phyloP scores from a whole-genome alignment of 192 early-diverging fungal genomes.

The Chytriomyces confervae region DNA sequence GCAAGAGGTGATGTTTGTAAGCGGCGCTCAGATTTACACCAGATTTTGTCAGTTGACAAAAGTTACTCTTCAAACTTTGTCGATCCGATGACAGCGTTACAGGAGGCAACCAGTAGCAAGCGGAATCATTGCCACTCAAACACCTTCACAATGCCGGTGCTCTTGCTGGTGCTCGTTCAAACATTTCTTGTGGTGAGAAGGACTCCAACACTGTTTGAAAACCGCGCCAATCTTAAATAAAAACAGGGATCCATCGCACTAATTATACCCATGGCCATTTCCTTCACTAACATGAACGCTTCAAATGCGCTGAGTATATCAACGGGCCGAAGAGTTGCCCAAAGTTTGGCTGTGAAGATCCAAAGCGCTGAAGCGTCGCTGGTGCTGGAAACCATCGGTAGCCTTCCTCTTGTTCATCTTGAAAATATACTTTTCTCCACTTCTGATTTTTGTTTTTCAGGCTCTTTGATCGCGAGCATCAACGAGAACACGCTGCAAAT shows the following conservation, averaged over 20 bases:
- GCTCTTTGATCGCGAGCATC: not conserved
- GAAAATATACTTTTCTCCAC: too few species aligned
- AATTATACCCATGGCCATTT: constrained; percentile 2
- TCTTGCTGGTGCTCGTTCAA: not conserved
- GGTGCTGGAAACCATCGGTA: not conserved
- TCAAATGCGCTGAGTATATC: not conserved
- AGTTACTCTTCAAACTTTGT: too few species aligned
- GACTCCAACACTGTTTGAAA: not conserved
- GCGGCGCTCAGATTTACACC: too few species aligned
- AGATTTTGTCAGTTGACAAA: too few species aligned
- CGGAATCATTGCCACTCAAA: too few species aligned
- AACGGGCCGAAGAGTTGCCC: not conserved
- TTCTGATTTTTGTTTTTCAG: too few species aligned
- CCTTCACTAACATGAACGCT: not conserved
- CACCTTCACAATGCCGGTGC: not conserved
- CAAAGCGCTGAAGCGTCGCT: not conserved
- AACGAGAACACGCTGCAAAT: not conserved
- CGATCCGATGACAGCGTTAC: too few species aligned
- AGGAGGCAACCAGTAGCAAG: too few species aligned
- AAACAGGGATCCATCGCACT: not conserved
- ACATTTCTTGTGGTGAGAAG: not conserved
- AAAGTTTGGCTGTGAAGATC: not conserved
- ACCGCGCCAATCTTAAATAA: not conserved
- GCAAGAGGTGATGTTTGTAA: too few species aligned
- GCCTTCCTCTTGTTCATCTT: too few species aligned